Base-by-base conservation (phyloP, 2,329 filamentous ascomycete species). In the Scedosporium minutisporum region DNA sequence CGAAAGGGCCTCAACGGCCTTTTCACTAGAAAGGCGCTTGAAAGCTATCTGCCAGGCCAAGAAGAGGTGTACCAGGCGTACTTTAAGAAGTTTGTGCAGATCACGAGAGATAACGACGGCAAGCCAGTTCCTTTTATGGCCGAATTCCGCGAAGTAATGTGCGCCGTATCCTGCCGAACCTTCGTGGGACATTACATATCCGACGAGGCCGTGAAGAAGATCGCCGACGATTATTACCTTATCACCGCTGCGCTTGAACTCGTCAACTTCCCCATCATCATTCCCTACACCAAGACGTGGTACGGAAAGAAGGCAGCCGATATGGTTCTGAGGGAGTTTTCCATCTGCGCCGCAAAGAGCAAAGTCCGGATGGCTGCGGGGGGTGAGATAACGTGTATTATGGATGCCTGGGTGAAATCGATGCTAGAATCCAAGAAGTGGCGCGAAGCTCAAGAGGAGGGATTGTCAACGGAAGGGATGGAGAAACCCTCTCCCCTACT, bases 251-350 rank as follows among this genome's bases (percentile, higher is more conserved):
- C 95, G 23, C 85, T 97, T 68, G 95, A 99, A 76, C 84, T 97
- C 57, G 95, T 99, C 81, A 97, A 97, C 81, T 96, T 97, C 80
- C 93, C 95, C 64, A 89, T 97, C 77, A 97, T 97, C 73, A 77
- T 97, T 48, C 93, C 93, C 46, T 97, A 85, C 81, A 97, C 93
- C 73, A 93, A 92, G 80, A 92, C 92, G 4, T 97, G 92, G 92
- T 96, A 96, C 72, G 95, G 93, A 69, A 96, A 97, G 83, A 96
- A 93, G 79, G 91, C 92, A 33, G 87, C 93, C 64, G 91, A 96
- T 71, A 91, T 96, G 87, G 91, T 96, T 41, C 81, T 97, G 67
- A 83, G 82, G 58, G 93, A 96, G 74, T 97, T 97, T 72, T 79
- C 88, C 73, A 93, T 91, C 77, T 97, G 93, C 72, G 90, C 93